Conservation (phyloP, 257 asterid genomes). For the Gentiana dahurica region DNA sequence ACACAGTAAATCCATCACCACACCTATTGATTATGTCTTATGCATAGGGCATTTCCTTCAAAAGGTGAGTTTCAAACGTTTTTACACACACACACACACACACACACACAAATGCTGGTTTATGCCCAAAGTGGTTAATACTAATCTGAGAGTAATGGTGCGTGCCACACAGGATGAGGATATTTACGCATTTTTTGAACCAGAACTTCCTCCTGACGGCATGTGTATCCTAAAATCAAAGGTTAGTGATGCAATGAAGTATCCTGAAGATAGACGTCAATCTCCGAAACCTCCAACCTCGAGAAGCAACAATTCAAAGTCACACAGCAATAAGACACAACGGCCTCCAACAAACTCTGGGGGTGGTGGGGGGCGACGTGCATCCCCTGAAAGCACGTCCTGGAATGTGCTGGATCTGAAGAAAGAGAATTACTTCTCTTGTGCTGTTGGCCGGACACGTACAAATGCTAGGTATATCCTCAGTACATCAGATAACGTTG, state of each 20-base stretch:
- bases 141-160: conserved; percentile 1
- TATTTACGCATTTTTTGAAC: conserved; percentile 82
- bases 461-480: conserved; percentile 81
- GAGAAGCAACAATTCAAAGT: conserved; percentile 31
- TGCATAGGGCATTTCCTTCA: conserved; percentile 85
- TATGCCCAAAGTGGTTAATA: neutral
- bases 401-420: conserved; percentile 91
- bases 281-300: conserved; percentile 28
- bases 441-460: conserved; percentile 73
- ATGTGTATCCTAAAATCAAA: conserved; percentile 38
- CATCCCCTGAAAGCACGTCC: conserved; percentile 34
- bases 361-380: conserved; percentile 18
- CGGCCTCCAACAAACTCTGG: conserved; percentile 19
- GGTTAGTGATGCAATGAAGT: conserved; percentile 29
- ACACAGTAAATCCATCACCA: conserved; percentile 63
- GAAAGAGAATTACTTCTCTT: conserved; percentile 91
- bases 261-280: conserved; percentile 29
- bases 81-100: neutral
- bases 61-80: conserved; percentile 38
- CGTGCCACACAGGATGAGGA: conserved; percentile 71
- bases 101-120: no score
- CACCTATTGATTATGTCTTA: conserved; percentile 81
- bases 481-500: conserved; percentile 50
- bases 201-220: conserved; percentile 66
- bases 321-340: conserved; percentile 25